Evolutionary conservation across 1,284 basidiomycete genomes (phyloP).

Genomic region (Irpex rosettiformis): DNA sequence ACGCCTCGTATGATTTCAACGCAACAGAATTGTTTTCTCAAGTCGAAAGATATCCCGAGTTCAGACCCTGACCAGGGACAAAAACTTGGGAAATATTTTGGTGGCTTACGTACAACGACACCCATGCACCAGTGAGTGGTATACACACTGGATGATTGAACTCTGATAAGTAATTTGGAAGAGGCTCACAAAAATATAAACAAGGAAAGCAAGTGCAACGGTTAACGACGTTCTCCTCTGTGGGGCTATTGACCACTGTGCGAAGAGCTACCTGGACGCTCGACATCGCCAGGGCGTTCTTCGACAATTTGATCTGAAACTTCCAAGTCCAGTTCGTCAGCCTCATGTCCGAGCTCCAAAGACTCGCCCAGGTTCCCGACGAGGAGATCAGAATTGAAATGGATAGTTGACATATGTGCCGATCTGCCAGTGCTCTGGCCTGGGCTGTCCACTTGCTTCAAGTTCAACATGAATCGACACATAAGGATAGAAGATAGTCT

Average conservation of each 20-base stretch:
- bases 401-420: neutral
- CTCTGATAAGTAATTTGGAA: too few relatives aligned
- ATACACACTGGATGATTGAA: too few relatives aligned
- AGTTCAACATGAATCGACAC: neutral
- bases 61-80: too few relatives aligned
- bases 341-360: neutral
- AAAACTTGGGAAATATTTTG: too few relatives aligned
- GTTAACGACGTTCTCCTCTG: too few relatives aligned
- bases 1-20: neutral
- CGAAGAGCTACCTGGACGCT: too few relatives aligned
- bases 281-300: too few relatives aligned
- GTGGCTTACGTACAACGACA: neutral
- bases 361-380: neutral
- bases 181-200: too few relatives aligned
- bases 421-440: neutral
- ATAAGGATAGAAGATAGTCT: neutral
- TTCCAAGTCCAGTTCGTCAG: too few relatives aligned
- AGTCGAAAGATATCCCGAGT: neutral
- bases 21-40: neutral
- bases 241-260: too few relatives aligned
- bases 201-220: too few relatives aligned
- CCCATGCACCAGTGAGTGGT: neutral
- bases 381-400: neutral
- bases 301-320: too few relatives aligned
- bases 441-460: neutral